phyloP scores from a whole-genome alignment of 1,284 basidiomycete species.

The Apiotrichum montevideense region DNA sequence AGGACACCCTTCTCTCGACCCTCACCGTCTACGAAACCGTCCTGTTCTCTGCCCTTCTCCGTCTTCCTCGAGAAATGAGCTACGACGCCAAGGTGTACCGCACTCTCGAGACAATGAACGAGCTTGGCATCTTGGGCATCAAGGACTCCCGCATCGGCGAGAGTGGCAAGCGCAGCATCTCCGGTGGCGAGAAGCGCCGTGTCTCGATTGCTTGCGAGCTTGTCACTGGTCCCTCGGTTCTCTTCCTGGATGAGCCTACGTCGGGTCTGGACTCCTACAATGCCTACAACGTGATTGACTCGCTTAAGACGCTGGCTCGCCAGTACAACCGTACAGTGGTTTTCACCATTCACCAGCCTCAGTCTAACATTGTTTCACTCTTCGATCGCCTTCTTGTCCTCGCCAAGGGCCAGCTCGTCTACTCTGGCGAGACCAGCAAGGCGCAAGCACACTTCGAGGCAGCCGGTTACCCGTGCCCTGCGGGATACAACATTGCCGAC shows the following conservation, averaged over 20 bases:
- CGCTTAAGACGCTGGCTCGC: slow-evolving; percentile 73
- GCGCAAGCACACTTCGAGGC: slow-evolving; percentile 74
- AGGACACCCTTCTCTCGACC: slow-evolving; percentile 93
- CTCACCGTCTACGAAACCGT: slow-evolving; percentile 97
- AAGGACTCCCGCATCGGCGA: slow-evolving; percentile 85
- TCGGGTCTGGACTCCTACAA: slow-evolving; percentile 93
- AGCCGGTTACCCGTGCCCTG: slow-evolving; percentile 77
- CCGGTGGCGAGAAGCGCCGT: slow-evolving; percentile 90
- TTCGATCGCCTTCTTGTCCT: slow-evolving; percentile 89
- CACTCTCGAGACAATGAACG: slow-evolving; percentile 91
- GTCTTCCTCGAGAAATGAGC: slow-evolving; percentile 90
- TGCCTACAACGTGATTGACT: slow-evolving; percentile 88
- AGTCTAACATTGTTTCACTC: slow-evolving; percentile 90
- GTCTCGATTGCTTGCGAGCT: slow-evolving; percentile 98
- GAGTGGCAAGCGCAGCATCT: slow-evolving; percentile 72
- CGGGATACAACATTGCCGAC: slow-evolving; percentile 96
- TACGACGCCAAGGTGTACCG: slow-evolving; percentile 87
- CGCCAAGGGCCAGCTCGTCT: slow-evolving; percentile 73
- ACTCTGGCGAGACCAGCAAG: slow-evolving; percentile 66
- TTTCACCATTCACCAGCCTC: slow-evolving; percentile 98
- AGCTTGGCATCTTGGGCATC: slow-evolving; percentile 86
- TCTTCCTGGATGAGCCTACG: slow-evolving; percentile 95
- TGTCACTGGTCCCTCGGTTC: slow-evolving; percentile 88
- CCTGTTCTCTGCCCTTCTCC: slow-evolving; percentile 80
- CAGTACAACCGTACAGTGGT: slow-evolving; percentile 83